phyloP scores from a whole-genome alignment of 2,329 filamentous ascomycete species.

The Fusarium stilboides region DNA sequence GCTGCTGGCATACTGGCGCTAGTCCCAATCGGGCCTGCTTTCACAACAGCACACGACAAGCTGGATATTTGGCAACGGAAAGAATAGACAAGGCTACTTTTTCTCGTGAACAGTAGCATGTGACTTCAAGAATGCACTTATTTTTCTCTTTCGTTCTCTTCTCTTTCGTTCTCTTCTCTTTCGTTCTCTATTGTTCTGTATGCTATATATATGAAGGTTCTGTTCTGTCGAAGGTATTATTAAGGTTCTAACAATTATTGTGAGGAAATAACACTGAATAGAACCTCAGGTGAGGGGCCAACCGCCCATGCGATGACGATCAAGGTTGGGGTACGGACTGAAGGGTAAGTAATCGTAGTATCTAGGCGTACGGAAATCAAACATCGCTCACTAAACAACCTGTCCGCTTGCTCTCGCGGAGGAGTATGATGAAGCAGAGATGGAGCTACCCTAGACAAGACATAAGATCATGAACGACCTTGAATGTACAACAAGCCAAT shows the following conservation, averaged over 20 bases:
- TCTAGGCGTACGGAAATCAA: neutral
- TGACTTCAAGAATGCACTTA: no score
- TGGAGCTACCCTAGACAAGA: neutral
- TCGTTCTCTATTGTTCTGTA: neutral
- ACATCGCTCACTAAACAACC: neutral
- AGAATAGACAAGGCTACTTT: neutral
- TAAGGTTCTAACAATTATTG: neutral
- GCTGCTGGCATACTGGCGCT: constrained; percentile 37
- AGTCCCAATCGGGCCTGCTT: constrained; percentile 38
- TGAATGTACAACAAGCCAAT: no score
- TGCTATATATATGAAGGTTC: neutral
- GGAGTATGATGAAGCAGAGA: neutral
- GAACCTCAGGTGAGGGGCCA: no score
- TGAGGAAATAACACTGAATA: neutral
- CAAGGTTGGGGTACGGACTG: no score
- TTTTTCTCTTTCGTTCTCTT: neutral
- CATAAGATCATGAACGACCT: neutral
- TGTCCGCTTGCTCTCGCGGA: no score
- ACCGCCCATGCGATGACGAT: no score
- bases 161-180: no score
- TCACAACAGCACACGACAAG: constrained; percentile 5
- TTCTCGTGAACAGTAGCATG: neutral
- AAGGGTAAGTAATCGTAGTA: no score
- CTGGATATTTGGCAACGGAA: neutral
- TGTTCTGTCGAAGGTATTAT: neutral